Percentiles rank a stretch among this genome's conserved stretches.
Evolutionary conservation across 257 asterid genomes (phyloP).

Genomic region (Plantago ovata): DNA sequence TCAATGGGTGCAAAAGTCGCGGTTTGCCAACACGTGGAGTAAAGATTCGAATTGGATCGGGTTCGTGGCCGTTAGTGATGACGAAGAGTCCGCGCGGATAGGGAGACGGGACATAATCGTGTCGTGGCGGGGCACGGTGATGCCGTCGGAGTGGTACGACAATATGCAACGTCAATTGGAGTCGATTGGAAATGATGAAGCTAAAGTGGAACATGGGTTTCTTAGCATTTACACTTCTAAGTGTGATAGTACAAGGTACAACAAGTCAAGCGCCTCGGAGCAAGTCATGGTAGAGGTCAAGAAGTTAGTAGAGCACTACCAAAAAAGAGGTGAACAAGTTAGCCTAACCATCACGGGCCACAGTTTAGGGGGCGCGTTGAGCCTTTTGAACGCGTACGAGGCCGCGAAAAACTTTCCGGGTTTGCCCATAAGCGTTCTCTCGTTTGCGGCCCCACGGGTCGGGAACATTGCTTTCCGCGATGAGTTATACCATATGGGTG

Average conservation of each 20-base stretch:
- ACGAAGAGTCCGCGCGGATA: constrained; percentile 49
- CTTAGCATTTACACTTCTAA: constrained; percentile 74
- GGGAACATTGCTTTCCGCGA: constrained; percentile 81
- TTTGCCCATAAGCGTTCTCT: constrained; percentile 46
- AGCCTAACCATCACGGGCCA: constrained; percentile 79
- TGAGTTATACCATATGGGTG: constrained; percentile 55
- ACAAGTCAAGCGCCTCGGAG: constrained; percentile 67
- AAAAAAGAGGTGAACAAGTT: constrained; percentile 38
- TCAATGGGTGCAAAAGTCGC: constrained; percentile 56
- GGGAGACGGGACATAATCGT: constrained; percentile 69
- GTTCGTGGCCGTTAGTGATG: constrained; percentile 62
- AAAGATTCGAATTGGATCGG: constrained; percentile 84
- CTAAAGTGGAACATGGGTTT: constrained; percentile 71
- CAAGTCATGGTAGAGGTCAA: constrained; percentile 60
- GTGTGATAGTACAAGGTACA: constrained; percentile 51
- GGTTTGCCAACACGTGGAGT: constrained; percentile 55
- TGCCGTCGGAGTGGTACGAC: constrained; percentile 75
- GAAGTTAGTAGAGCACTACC: constrained; percentile 34
- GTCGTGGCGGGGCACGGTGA: constrained; percentile 80
- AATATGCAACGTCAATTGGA: constrained; percentile 58
- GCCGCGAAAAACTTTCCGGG: constrained; percentile 54
- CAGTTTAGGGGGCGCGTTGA: constrained; percentile 74
- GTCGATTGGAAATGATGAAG: constrained; percentile 52
- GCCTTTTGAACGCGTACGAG: constrained; percentile 70
- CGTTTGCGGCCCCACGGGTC: constrained; percentile 76